A percentile compares a stretch with the other conserved stretches of the same genome.
Evolutionary conservation across 1,284 basidiomycete genomes (phyloP).

Genomic region (Trametes versicolor): DNA sequence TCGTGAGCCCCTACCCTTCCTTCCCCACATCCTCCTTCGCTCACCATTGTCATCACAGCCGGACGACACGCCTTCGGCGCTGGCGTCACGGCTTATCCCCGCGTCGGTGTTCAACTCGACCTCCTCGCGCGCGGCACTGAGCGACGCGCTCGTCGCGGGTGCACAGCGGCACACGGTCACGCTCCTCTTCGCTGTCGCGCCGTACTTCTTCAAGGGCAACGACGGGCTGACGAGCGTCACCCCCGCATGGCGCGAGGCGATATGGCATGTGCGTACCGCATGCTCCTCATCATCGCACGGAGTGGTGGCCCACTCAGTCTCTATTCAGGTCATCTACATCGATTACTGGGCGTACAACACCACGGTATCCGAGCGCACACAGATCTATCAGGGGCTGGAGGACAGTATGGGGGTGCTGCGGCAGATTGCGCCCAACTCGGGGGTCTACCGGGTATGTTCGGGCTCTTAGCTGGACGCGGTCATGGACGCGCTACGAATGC

Average conservation of each 20-base stretch:
- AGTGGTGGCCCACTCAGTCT: too few relatives aligned
- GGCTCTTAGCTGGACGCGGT: too few relatives aligned
- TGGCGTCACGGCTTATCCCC: slow-evolving; percentile 13
- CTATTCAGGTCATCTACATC: slow-evolving; percentile 6
- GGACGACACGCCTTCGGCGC: slow-evolving; percentile 2
- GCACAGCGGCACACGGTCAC: slow-evolving; percentile 12
- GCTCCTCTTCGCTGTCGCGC: slow-evolving; percentile 2
- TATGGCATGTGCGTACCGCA: slow-evolving; percentile 38
- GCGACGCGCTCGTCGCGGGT: slow-evolving; percentile 3
- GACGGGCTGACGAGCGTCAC: slow-evolving; percentile 50
- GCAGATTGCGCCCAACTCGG: slow-evolving; percentile 54
- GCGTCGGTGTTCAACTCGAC: slow-evolving; percentile 5
- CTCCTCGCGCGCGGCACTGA: not conserved
- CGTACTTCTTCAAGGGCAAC: slow-evolving; percentile 52
- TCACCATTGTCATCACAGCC: too few relatives aligned
- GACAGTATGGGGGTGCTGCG: slow-evolving; percentile 50
- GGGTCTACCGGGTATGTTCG: slow-evolving; percentile 55
- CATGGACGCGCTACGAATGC: too few relatives aligned
- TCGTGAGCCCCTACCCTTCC: too few relatives aligned
- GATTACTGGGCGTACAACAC: slow-evolving; percentile 49
- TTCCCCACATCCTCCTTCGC: too few relatives aligned
- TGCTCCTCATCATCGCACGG: too few relatives aligned
- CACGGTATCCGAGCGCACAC: slow-evolving; percentile 47
- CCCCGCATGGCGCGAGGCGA: slow-evolving; percentile 54
- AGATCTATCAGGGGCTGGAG: slow-evolving; percentile 46